Percentiles rank a stretch among this genome's conserved stretches.
Conservation (phyloP, 371 early-diverging fungal species). For the Syncephalastrum sp. region DNA sequence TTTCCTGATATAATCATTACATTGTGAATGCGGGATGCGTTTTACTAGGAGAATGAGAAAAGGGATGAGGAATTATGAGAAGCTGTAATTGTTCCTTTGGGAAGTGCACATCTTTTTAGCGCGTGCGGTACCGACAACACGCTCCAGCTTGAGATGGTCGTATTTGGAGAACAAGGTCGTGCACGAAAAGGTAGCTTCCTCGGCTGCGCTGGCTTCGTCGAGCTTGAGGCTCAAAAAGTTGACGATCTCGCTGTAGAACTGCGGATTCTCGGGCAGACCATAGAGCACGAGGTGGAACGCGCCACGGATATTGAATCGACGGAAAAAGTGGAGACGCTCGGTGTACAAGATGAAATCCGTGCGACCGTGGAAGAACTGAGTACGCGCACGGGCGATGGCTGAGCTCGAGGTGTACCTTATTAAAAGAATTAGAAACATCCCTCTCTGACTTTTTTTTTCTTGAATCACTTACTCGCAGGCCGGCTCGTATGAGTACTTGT, state of each 20-base stretch:
- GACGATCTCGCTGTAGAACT: slow-evolving; percentile 89
- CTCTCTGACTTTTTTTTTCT: too few relatives aligned
- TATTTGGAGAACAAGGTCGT: slow-evolving; percentile 78
- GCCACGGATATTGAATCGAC: slow-evolving; percentile 83
- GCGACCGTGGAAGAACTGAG: slow-evolving; percentile 81
- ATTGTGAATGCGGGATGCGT: too few relatives aligned
- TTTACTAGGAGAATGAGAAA: neutral
- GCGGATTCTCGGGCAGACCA: slow-evolving; percentile 80
- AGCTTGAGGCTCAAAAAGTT: slow-evolving; percentile 60
- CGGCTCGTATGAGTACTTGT: slow-evolving; percentile 68
- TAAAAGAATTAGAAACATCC: too few relatives aligned
- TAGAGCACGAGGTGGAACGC: slow-evolving; percentile 88
- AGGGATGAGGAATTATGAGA: slow-evolving; percentile 44
- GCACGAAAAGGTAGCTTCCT: slow-evolving; percentile 63
- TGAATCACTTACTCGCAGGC: slow-evolving; percentile 71
- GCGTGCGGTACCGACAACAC: slow-evolving; percentile 84
- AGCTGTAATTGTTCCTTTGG: slow-evolving; percentile 68
- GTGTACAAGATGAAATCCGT: slow-evolving; percentile 79
- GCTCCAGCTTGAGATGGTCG: slow-evolving; percentile 84
- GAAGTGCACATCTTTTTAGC: slow-evolving; percentile 75
- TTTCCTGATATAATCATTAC: too few relatives aligned
- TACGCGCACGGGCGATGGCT: slow-evolving; percentile 77
- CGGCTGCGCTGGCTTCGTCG: slow-evolving; percentile 48
- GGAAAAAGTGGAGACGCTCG: slow-evolving; percentile 94
- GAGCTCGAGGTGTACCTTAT: slow-evolving; percentile 58